Conservation (phyloP, 2,329 filamentous ascomycete genomes). For the Colletotrichum truncatum region DNA sequence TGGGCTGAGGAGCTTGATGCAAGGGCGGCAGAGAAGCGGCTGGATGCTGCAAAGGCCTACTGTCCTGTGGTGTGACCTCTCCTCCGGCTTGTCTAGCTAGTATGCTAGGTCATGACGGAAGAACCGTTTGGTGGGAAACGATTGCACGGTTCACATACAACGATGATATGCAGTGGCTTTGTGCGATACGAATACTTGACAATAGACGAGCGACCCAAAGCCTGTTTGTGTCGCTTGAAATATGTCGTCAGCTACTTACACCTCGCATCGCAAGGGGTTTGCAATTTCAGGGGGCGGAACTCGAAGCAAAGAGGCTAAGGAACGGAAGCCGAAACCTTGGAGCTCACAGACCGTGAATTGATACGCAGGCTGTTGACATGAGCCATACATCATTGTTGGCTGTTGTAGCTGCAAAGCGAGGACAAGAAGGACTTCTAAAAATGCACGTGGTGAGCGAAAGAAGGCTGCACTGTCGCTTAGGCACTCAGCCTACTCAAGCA, state of each 20-base stretch:
- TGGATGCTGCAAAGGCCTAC: background rate
- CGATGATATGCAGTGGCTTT: too few relatives aligned
- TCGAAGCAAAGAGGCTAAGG: slow-evolving; percentile 1
- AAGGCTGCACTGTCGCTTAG: background rate
- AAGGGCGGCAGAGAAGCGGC: slow-evolving; percentile 19
- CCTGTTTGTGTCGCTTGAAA: background rate
- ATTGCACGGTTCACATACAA: too few relatives aligned
- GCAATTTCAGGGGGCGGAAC: background rate
- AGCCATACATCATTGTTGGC: background rate
- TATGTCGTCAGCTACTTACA: background rate
- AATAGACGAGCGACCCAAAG: too few relatives aligned
- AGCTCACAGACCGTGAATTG: background rate
- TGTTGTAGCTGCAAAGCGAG: background rate
- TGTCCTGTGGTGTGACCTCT: slow-evolving; percentile 22
- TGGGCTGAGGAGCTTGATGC: slow-evolving; percentile 5
- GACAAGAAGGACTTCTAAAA: background rate
- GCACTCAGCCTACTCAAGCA: background rate
- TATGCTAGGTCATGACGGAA: too few relatives aligned
- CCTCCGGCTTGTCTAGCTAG: background rate
- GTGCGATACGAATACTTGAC: too few relatives aligned
- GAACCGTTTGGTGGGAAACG: too few relatives aligned
- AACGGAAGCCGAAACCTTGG: background rate
- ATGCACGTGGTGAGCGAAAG: background rate
- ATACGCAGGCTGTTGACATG: background rate
- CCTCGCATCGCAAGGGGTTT: background rate